phyloP scores from a whole-genome alignment of 768 basidiomycete species.

The Boletus eberwhitei region DNA sequence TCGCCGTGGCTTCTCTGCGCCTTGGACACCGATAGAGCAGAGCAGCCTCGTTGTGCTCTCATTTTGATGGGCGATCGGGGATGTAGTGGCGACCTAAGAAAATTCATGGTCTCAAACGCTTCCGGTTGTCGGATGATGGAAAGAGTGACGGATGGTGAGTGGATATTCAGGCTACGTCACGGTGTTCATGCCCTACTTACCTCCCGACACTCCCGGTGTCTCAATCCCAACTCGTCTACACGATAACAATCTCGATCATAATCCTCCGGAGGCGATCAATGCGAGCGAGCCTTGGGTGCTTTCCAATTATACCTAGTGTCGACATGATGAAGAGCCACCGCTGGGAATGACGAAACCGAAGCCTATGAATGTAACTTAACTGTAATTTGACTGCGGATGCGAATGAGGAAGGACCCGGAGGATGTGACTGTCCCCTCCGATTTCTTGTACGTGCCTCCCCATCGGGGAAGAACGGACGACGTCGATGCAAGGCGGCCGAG shows the following conservation, averaged over 20 bases:
- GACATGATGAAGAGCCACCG: not conserved
- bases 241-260: not conserved
- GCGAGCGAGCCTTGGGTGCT: not conserved
- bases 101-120: not conserved
- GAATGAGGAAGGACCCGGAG: slow-evolving; percentile 5
- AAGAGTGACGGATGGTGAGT: too few species aligned
- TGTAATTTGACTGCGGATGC: not conserved
- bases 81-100: not conserved
- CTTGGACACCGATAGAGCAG: not conserved
- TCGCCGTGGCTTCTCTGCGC: not conserved
- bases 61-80: too few species aligned
- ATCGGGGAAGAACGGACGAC: not conserved
- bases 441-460: not conserved
- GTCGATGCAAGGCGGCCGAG: not conserved
- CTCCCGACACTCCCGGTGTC: not conserved
- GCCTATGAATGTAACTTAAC: not conserved
- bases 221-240: not conserved
- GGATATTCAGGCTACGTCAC: too few species aligned
- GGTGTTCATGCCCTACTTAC: not conserved
- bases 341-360: not conserved
- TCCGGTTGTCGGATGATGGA: not conserved
- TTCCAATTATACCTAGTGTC: not conserved
- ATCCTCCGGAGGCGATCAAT: not conserved
- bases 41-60: not conserved
- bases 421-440: not conserved